Evolutionary conservation across 495 filamentous ascomycete species (phyloP), one percentile per base, ranked within the genome.

Genomic region (Penicillium soppii): DNA sequence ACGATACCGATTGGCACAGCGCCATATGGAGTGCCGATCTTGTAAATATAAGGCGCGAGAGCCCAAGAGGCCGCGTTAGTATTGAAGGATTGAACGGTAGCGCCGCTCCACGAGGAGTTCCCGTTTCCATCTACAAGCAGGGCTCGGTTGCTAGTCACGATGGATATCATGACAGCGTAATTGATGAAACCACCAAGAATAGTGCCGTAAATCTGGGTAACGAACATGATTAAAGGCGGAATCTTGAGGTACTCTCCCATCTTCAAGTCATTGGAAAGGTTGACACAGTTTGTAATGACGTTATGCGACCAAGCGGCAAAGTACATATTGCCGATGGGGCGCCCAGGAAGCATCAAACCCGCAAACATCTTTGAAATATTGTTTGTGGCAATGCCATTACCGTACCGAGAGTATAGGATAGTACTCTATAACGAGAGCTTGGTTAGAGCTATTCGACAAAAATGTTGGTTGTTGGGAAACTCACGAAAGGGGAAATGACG

Each of bases 151-250:
- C 56, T 61, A 8, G 43, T 45, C 2, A 76, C 68, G 33, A 77
- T 75, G 1, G 60, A 63, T 39, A 65, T 70, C 75, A 78, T 78
- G 38, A 79, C 67, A n/a, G 68, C 66, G 50, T 74, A 79, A 62
- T 77, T 77, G 47, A 79, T 57, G 20, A 69, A 58, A 1, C 68
- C 74, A n/a, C 77, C 76, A 23, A 80, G 63, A 4, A 78, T 26
- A 16, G 65, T 68, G 21, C 76, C 77, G 15, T 68, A 61, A 5
- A 80, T 63, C 36, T 79, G 77, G 17, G 66, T 68, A 1, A 62
- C 39, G 53, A 79, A 78, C 56, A 77, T 76, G 26, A 59, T 47
- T 0, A 67, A 67, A 2, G 70, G 73, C 6, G 77, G 74, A 0
- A 80, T 69, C 47, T 80, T 79, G 45, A 70, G 57, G 33, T 72